A percentile compares a stretch with the other conserved stretches of the same genome.
Conservation (phyloP, 2,329 filamentous ascomycete species). For the Neoascochyta sp. region DNA sequence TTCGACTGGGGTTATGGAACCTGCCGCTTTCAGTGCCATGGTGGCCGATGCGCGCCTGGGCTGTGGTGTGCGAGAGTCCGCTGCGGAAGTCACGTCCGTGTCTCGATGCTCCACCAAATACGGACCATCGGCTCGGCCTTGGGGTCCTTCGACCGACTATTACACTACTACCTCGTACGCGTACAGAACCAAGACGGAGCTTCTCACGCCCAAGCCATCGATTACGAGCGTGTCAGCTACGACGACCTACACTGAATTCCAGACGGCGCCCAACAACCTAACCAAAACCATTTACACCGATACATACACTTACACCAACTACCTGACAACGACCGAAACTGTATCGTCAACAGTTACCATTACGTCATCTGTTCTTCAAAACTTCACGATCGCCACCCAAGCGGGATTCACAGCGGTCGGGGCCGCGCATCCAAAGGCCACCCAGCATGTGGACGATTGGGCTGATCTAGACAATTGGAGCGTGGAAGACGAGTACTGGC, state of each 20-base stretch:
- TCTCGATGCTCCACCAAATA: constrained; percentile 5
- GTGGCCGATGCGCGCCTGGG: constrained; percentile 1
- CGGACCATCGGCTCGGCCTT: constrained; percentile 4
- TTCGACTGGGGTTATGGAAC: too few species aligned
- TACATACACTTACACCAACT: constrained; percentile 9
- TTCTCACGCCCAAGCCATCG: constrained; percentile 7
- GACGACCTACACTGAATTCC: constrained; percentile 5
- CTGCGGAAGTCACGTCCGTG: constrained; percentile 4
- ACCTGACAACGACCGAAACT: constrained; percentile 2
- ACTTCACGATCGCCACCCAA: constrained; percentile 1
- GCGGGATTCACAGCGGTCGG: constrained; percentile 5
- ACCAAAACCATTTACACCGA: constrained; percentile 7
- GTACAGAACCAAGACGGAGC: constrained; percentile 5
- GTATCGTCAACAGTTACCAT: constrained; percentile 3
- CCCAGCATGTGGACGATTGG: constrained; percentile 5
- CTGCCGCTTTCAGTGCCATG: not conserved
- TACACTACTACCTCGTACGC: constrained; percentile 8
- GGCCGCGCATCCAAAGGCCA: constrained; percentile 4
- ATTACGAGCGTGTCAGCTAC: constrained; percentile 6
- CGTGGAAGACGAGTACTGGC: constrained; percentile 6
- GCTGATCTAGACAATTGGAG: constrained; percentile 5
- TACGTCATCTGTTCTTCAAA: constrained; percentile 4
- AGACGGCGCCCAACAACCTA: constrained; percentile 6
- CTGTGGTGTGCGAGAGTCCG: not conserved
- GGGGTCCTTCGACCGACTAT: constrained; percentile 5